Evolutionary conservation across 352 stramenopile genomes (phyloP), one percentile per base, ranked within the genome.

Genomic region (Elongisporangium anandrum): DNA sequence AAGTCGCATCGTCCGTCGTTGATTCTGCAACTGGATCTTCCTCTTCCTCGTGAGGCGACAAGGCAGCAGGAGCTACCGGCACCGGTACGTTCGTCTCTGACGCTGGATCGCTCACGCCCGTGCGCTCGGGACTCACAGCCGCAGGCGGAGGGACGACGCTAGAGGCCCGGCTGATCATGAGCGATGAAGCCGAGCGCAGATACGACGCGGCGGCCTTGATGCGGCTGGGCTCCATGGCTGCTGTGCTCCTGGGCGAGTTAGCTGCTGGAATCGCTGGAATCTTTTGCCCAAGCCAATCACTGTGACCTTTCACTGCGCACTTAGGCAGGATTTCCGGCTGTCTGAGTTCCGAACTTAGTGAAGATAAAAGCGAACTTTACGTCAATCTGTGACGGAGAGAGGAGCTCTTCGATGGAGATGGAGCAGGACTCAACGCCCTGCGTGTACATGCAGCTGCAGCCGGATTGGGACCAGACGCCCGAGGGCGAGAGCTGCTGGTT

Each of bases 361-460:
- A 15, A 38, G 0, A 1, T 13, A 17, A 2, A 23, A 2, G 2
- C 16, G 24, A 49, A 57, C 21, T 21, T 51, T 12, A 57, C 17
- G 7, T 13, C 13, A 23, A 59, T 48, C 13, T 45, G n/a, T 19
- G 34, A 45, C 34, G 34, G 9, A 8, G 29, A 34, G 24, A 34
- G 24, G 7, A 41, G 9, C 29, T 39, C 29, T 39, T 39, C 29
- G 29, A 45, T 45, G 34, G 34, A 7, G 34, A 7, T 15, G 10
- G 34, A 15, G 10, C 10, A 49, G 57, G 13, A 56, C 53, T 34
- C 39, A 39, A 5, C 26, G 54, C 61, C 52, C 45, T 52, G 53
- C 57, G 52, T 64, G 24, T 88, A 86, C 72, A 72, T 88, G 72
- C 75, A 90, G 65, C 66, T 92, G 55, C 70, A 90, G 69, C 66